These are phyloP conservation scores for Chenopodium formosanum DNA, from an alignment of 148 eudicot species.

Conservation along the genomic window DNA sequence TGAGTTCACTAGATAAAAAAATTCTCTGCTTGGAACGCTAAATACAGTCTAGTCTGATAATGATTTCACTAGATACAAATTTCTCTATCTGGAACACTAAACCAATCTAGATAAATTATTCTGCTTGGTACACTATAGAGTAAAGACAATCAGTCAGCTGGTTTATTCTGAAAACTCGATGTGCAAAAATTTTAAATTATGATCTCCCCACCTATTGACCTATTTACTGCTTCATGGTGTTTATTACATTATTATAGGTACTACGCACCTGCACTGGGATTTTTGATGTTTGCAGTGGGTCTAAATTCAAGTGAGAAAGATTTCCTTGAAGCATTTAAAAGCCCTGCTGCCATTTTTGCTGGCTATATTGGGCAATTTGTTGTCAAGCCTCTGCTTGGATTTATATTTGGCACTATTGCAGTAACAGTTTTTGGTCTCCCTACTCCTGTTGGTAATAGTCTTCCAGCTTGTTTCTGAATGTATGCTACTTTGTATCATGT, in stretches of 20 bases:
- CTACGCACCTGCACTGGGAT: conserved; percentile 91
- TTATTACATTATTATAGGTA: conserved; percentile 48
- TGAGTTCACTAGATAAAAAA: too few relatives aligned
- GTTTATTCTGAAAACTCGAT: not conserved
- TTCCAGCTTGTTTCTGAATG: conserved; percentile 9
- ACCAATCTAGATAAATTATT: not conserved
- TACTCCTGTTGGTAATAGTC: conserved; percentile 58
- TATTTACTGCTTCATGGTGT: conserved; percentile 12
- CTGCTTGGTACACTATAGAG: too few relatives aligned
- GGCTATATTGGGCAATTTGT: conserved; percentile 90
- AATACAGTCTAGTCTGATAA: not conserved
- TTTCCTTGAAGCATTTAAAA: conserved; percentile 83
- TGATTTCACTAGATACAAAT: too few relatives aligned
- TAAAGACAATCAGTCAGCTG: not conserved
- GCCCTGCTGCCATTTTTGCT: conserved; percentile 71
- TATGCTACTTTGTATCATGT: not conserved
- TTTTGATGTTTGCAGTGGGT: conserved; percentile 94
- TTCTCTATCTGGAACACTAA: not conserved
- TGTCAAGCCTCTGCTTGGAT: conserved; percentile 85
- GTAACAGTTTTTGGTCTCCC: conserved; percentile 75
- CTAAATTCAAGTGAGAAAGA: conserved; percentile 86
- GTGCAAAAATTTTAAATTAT: not conserved
- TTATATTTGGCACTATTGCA: conserved; percentile 69
- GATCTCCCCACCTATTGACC: not conserved
- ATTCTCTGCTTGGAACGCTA: not conserved